Conservation (phyloP, 2,329 filamentous ascomycete species). For the Paracorniculantispora psalliotae region DNA sequence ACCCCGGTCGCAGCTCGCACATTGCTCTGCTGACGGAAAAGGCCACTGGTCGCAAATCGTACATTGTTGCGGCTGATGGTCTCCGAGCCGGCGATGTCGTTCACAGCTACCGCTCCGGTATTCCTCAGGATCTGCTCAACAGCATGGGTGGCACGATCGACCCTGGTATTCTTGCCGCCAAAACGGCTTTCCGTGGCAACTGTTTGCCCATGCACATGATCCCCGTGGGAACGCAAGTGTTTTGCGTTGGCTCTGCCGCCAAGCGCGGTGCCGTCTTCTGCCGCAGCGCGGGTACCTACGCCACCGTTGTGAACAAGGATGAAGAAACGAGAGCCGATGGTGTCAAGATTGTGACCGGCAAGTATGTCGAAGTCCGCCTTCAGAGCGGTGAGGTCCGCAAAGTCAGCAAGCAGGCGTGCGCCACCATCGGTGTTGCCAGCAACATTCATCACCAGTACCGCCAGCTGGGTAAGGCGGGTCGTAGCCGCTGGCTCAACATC, state of each 20-base stretch:
- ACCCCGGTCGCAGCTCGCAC: slow-evolving; percentile 87
- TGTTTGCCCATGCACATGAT: slow-evolving; percentile 95
- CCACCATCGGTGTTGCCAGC: slow-evolving; percentile 89
- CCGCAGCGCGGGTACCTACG: slow-evolving; percentile 89
- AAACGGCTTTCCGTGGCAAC: slow-evolving; percentile 90
- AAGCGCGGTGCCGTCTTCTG: slow-evolving; percentile 83
- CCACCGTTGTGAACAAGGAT: slow-evolving; percentile 83
- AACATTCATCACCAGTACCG: slow-evolving; percentile 88
- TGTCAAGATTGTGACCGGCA: slow-evolving; percentile 59
- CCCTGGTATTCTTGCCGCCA: slow-evolving; percentile 91
- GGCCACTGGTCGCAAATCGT: slow-evolving; percentile 70
- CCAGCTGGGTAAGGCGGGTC: slow-evolving; percentile 90
- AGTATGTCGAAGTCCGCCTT: slow-evolving; percentile 77
- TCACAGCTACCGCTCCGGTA: slow-evolving; percentile 85
- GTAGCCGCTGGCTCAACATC: slow-evolving; percentile 89
- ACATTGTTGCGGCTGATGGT: slow-evolving; percentile 93
- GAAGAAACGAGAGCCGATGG: slow-evolving; percentile 62
- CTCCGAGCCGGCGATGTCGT: slow-evolving; percentile 87
- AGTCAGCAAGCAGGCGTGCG: slow-evolving; percentile 87
- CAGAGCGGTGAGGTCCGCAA: slow-evolving; percentile 90
- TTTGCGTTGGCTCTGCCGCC: slow-evolving; percentile 75
- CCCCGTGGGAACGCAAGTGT: slow-evolving; percentile 87
- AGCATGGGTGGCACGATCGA: slow-evolving; percentile 92
- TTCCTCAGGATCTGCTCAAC: slow-evolving; percentile 78
- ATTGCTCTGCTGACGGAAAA: slow-evolving; percentile 80